Evolutionary conservation across 2,329 filamentous ascomycete genomes (phyloP).

Genomic region (Sporothrix curviconia): DNA sequence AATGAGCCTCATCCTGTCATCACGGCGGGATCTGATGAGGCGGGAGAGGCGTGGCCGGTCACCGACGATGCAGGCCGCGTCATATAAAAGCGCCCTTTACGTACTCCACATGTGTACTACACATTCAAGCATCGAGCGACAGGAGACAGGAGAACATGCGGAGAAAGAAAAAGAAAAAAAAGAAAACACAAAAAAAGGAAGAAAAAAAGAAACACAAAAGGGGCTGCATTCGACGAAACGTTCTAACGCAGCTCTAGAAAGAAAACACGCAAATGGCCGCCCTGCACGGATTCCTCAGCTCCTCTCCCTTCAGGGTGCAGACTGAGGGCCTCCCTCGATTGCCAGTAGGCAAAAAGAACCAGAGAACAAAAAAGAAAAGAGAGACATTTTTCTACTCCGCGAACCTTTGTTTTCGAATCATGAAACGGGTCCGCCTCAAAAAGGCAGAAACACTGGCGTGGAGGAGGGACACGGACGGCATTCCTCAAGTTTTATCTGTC

Average conservation of each 20-base stretch:
- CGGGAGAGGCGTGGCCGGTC: background rate
- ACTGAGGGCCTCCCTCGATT: background rate
- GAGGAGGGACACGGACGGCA: background rate
- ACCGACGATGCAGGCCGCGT: constrained; percentile 7
- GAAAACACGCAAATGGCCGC: background rate
- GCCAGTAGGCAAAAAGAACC: background rate
- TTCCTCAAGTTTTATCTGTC: background rate
- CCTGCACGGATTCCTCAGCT: background rate
- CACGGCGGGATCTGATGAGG: background rate
- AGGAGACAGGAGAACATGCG: too few species aligned
- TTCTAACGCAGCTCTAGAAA: background rate
- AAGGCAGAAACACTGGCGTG: background rate
- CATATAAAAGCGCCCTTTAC: background rate
- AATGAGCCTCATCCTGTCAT: background rate
- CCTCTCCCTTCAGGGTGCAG: background rate
- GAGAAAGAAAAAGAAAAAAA: background rate
- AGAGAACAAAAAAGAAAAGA: background rate
- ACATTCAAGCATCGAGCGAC: too few species aligned
- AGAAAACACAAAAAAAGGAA: background rate
- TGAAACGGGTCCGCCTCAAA: constrained; percentile 2
- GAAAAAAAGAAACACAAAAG: background rate
- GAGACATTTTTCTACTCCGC: background rate
- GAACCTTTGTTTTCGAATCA: background rate
- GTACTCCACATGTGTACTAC: too few species aligned
- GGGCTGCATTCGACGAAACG: background rate